Evolutionary conservation across 148 eudicot species (phyloP), one percentile per base, ranked within the genome.

Genomic region (Agrostemma githago): DNA sequence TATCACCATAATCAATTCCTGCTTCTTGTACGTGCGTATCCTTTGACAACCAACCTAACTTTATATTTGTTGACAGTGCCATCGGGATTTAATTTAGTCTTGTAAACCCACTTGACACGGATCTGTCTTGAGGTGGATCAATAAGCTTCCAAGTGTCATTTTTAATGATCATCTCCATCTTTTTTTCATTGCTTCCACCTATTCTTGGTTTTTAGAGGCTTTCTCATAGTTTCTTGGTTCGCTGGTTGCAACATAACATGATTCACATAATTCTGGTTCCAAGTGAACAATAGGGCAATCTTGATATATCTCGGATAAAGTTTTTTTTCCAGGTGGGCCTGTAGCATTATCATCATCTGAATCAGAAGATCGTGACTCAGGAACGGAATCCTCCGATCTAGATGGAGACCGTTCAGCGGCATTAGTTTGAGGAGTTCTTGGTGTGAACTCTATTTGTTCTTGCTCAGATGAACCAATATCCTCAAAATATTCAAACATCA

Each of bases 131-230:
- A 3, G 77, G 69, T n/a, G 5, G 34, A 4, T 73, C 26, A 48
- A 73, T 71, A 0, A 74, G 19, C 19, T 62, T 66, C 78, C 78
- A 79, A 3, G 74, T 72, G 2, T 76, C 11, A 62, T 26, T 76
- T 72, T 60, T 73, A 34, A 42, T 39, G 3, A 62, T 64, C 72
- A 72, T 65, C 5, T 11, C n/a, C 15, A 74, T 17, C 42, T 79
- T 62, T 72, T 73, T 38, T 66, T 17, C 74, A 81, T 81, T 58
- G 83, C 77, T 0, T 14, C 40, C 41, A 5, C 26, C 80, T 72
- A 68, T 41, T 67, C 12, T 72, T 38, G 0, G 1, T 17, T 62
- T 62, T 62, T 0, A 15, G 54, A 41, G 3, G 42, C 68, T 64
- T 64, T 42, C 11, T 64, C 15, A 9, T 34, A 64, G 14, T 56